Evolutionary conservation across 495 filamentous ascomycete species (phyloP), one percentile per base, ranked within the genome.

Genomic region (Thozetella sp.): DNA sequence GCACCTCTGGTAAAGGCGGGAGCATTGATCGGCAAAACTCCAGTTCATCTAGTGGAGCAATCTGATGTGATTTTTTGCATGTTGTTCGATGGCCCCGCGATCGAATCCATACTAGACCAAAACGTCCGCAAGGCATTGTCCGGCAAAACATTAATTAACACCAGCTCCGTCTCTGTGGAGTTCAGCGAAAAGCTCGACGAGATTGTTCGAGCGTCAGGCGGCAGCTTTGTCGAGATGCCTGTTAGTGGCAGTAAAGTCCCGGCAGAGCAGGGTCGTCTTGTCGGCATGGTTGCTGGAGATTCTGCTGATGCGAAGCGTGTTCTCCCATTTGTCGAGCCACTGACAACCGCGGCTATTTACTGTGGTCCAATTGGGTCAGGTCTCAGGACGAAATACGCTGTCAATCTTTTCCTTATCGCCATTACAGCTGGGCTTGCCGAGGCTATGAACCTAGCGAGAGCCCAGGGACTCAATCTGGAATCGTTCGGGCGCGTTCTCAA

Each of bases 211-310:
- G 25, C 9, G 15, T 53, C 43, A 51, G 46, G 59, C 13, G 59
- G 59, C 12, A 15, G 43, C 12, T 61, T 51, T 52, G 30, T 61
- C 12, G 59, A 61, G 23, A 61, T 58, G 59, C 59, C 54, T 24
- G 59, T 61, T 26, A 58, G 59, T 22, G 59, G 59, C 13, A 61
- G 59, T 27, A 61, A 61, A 52, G 26, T 58, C 12, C 59, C 59
- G 1, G 59, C 59, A 20, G 59, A 58, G 23, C 37, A 50, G 57
- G 59, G 59, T 2, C 22, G 25, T 13, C 55, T 61, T 13, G 59
- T 61, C n/a, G 59, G 54, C n/a, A 43, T 61, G 59, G 24, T 61
- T 20, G 59, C 43, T 1, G 54, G 59, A 23, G 59, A 58, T n/a
- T 26, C 55, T 34, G 58, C 30, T 22, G 27, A 9, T 37, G 30